Conservation (phyloP, 2,329 filamentous ascomycete species). For the Ophiostoma sp. region DNA sequence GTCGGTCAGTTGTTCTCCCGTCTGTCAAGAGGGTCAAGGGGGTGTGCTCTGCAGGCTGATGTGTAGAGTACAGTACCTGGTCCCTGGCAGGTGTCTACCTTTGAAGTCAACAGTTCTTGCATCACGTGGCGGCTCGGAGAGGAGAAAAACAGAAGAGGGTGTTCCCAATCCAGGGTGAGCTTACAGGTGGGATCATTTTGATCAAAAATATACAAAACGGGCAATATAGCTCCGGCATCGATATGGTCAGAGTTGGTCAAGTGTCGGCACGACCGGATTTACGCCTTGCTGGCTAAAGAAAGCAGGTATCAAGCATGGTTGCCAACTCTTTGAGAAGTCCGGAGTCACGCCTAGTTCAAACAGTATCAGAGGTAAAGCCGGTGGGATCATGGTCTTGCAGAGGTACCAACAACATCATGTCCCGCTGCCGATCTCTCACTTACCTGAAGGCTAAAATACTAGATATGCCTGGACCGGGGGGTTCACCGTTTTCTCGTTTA, state of each 20-base stretch:
- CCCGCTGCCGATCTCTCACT: not conserved
- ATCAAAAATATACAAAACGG: not conserved
- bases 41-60: not conserved
- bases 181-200: not conserved
- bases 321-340: not conserved
- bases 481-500: not conserved
- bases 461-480: no score
- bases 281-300: no score
- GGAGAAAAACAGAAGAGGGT: not conserved
- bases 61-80: not conserved
- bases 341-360: not conserved
- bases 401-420: not conserved
- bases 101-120: not conserved
- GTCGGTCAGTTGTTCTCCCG: not conserved
- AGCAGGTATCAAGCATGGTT: not conserved
- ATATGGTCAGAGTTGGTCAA: not conserved
- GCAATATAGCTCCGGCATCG: not conserved
- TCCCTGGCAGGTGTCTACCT: not conserved
- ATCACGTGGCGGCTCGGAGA: not conserved
- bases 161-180: not conserved
- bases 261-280: not conserved
- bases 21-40: not conserved
- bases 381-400: not conserved
- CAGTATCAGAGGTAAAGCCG: not conserved
- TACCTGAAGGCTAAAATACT: not conserved